Base-by-base conservation (phyloP, 352 stramenopile genomes). In the Globisporangium spinosum region DNA sequence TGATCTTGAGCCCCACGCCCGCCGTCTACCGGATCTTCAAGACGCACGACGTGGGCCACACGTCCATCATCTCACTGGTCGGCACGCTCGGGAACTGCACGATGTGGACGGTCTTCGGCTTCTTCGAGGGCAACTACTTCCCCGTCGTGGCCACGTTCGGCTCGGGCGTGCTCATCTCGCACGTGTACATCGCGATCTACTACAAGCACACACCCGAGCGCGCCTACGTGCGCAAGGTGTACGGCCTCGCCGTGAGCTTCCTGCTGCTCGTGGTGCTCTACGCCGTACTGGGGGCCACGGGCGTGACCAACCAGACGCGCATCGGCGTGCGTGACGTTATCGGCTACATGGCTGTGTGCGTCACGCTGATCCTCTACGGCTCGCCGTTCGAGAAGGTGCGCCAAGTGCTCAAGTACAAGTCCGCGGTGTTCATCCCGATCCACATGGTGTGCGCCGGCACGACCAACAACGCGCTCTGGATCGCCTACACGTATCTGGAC, bases 381-480 rank as follows among this genome's bases (percentile, higher is more conserved):
- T 87, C 79, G n/a, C 82, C 82, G 2, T 79, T 90, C 54, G 76
- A 84, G 47, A 82, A 82, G 49, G 71, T 87, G 62, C 62, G 64
- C 25, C 70, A 77, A 38, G 81, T 89, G 25, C 27, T 88, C 65
- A 72, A 71, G 68, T 76, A 77, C 74, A 77, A 77, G 47, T 83
- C 76, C 10, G 77, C 77, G 0, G 72, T 80, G 38, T 80, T 82
- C 70, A 74, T 89, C 43, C 73, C 77, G 17, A 80, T 88, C 51
- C 71, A 86, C 70, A 82, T 89, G 74, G 73, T 89, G 20, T 60
- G 71, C 54, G 77, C 76, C 12, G 79, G 77, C 53, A 80, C 74
- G 23, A 73, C 79, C 69, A 89, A 85, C 72, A 88, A 87, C 70
- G 58, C 70, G 17, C 73, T 84, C 62, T 88, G 81, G 79, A 75